Percentiles rank a stretch among this genome's conserved stretches.
Conservation (phyloP, 345 rosid genomes). For the Rhodamnia argentea region DNA sequence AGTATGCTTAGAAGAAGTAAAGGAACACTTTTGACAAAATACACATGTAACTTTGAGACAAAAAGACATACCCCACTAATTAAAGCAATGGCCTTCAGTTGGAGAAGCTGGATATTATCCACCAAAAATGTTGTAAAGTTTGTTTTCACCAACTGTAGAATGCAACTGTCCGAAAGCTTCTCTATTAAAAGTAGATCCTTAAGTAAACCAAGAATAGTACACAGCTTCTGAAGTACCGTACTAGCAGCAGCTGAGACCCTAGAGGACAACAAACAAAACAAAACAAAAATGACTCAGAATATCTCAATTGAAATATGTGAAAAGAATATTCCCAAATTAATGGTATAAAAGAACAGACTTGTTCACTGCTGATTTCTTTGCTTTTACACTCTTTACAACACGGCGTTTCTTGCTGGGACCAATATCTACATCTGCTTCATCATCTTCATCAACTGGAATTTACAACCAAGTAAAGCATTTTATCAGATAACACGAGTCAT, state of each 20-base stretch:
- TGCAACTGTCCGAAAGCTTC: constrained; percentile 95
- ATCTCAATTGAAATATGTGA: background rate
- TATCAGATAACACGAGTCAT: background rate
- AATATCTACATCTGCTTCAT: constrained; percentile 61
- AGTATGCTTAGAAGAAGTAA: constrained; percentile 2
- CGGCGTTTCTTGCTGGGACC: constrained; percentile 82
- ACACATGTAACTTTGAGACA: background rate
- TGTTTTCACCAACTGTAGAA: constrained; percentile 83
- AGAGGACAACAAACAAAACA: constrained; percentile 23
- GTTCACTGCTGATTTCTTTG: constrained; percentile 63
- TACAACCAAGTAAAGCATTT: background rate
- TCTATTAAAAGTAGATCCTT: constrained; percentile 84
- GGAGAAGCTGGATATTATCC: constrained; percentile 93
- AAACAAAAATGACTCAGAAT: constrained; percentile 1
- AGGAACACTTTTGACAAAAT: background rate
- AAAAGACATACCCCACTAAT: constrained; percentile 63
- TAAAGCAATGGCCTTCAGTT: constrained; percentile 85
- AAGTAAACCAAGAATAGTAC: constrained; percentile 82
- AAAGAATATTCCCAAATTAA: background rate
- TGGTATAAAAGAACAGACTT: constrained; percentile 44
- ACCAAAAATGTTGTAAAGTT: constrained; percentile 82
- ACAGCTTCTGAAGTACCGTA: constrained; percentile 80
- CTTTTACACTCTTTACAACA: constrained; percentile 50
- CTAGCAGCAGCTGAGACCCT: constrained; percentile 85
- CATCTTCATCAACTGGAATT: constrained; percentile 61